phyloP scores from a whole-genome alignment of 148 eudicot species.

The Vaccinium myrtillus region DNA sequence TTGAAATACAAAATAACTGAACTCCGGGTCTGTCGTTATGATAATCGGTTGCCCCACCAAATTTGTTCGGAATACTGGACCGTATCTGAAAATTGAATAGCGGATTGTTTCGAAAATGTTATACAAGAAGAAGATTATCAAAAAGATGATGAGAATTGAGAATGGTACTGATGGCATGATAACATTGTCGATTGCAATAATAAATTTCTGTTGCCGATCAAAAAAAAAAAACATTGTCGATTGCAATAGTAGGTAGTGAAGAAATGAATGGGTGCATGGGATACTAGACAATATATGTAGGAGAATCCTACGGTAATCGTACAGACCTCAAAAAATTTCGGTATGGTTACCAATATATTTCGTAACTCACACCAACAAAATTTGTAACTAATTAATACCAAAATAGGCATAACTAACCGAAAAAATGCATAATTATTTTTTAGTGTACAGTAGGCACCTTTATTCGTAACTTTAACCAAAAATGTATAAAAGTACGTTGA shows the following conservation, averaged over 20 bases:
- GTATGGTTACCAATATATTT: no score
- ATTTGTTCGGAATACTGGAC: conserved; percentile 72
- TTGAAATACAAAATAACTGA: conserved; percentile 59
- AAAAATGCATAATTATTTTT: no score
- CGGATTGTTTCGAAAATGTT: neutral
- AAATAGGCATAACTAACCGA: no score
- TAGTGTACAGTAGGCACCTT: no score
- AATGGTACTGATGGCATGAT: no score
- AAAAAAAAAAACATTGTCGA: neutral
- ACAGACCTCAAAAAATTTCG: no score
- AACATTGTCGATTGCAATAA: neutral
- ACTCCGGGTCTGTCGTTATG: conserved; percentile 64
- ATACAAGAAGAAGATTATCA: neutral
- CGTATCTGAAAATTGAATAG: conserved; percentile 41
- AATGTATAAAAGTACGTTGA: no score
- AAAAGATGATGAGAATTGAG: neutral
- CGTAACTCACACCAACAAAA: no score
- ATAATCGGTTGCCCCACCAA: conserved; percentile 68
- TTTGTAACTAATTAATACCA: no score
- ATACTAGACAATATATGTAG: neutral
- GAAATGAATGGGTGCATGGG: neutral
- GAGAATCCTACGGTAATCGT: no score
- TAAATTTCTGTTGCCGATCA: no score
- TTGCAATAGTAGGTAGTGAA: neutral
- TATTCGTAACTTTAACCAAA: no score